phyloP scores from a whole-genome alignment of 306 rosid species.

The Pueraria montana region DNA sequence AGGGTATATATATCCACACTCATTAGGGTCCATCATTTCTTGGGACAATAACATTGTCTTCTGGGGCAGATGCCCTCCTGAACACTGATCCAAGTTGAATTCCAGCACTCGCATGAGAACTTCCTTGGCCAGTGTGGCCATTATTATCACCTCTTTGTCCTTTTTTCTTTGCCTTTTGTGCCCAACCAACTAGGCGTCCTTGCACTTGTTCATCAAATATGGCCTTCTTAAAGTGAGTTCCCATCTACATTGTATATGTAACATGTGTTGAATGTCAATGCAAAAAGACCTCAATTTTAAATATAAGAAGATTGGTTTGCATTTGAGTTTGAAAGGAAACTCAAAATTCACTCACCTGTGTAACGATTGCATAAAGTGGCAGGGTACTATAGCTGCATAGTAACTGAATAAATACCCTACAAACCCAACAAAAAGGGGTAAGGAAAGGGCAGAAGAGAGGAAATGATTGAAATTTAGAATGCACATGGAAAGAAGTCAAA shows the following conservation, averaged over 20 bases:
- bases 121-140: slow-evolving; percentile 47
- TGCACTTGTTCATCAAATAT: slow-evolving; percentile 85
- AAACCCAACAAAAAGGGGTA: slow-evolving; percentile 3
- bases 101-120: slow-evolving; percentile 47
- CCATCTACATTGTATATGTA: slow-evolving; percentile 69
- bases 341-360: slow-evolving; percentile 75
- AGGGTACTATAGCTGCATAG: slow-evolving; percentile 90
- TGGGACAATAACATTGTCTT: slow-evolving; percentile 42
- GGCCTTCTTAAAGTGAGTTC: slow-evolving; percentile 72
- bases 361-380: slow-evolving; percentile 84
- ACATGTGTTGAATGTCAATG: not conserved
- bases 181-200: slow-evolving; percentile 82
- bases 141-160: slow-evolving; percentile 47
- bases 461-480: not conserved
- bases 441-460: not conserved
- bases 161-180: slow-evolving; percentile 70
- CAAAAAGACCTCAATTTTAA: not conserved
- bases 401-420: slow-evolving; percentile 76
- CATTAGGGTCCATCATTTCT: slow-evolving; percentile 45
- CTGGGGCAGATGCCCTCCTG: slow-evolving; percentile 49
- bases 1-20: not conserved
- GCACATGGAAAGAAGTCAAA: not conserved
- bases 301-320: not conserved
- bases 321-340: slow-evolving; percentile 8
- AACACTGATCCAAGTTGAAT: slow-evolving; percentile 61